Base-by-base conservation (phyloP, 805 yeast species). In the Yarrowia sp. region DNA sequence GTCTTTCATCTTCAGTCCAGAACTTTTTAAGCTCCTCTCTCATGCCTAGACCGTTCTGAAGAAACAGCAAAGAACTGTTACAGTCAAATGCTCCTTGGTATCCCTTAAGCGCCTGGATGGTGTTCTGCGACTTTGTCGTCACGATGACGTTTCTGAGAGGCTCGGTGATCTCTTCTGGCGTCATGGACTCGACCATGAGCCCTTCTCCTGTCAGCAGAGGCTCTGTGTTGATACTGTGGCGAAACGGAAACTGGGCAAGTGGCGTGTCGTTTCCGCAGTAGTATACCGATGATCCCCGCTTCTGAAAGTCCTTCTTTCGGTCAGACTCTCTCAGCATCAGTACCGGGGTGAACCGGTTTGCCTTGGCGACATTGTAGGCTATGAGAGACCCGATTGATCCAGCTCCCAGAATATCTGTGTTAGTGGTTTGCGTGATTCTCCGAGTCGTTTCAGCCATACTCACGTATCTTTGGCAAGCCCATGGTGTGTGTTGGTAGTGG, bases 1-100 rank as follows among this genome's bases (percentile, higher is more conserved):
- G 97, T 63, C 84, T 73, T 0, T 67, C 48, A 0, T 68, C 69
- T 1, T 67, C 55, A 17, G 10, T 61, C 92, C 93, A 89, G 8
- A 84, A 74, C 22, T 55, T 55, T 8, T 76, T 72, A 1, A 90
- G 69, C 65, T 80, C 79, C 11, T 82, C 89, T 7, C 81, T 73
- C 45, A 84, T 79, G 9, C 98, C 98, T 79, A 92, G 80, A 0
- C 92, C 99, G 74, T 95, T 90, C 65, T 90, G 98, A n/a, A 92
- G 70, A 22, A 92, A 74, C 50, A 92, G 68, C 2, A 92, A 74
- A 65, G 84, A 85, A 1, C 92, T 81, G 2, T 77, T 71, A 1
- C 77, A 71, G 33, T 76, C 74, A 33, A 93, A 79, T 64, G 76
- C 76, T 1, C 81, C 79, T 18, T 84, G 67, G 62, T 85, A 78